phyloP scores from a whole-genome alignment of 495 filamentous ascomycete species.

The Penicillium canariense region DNA sequence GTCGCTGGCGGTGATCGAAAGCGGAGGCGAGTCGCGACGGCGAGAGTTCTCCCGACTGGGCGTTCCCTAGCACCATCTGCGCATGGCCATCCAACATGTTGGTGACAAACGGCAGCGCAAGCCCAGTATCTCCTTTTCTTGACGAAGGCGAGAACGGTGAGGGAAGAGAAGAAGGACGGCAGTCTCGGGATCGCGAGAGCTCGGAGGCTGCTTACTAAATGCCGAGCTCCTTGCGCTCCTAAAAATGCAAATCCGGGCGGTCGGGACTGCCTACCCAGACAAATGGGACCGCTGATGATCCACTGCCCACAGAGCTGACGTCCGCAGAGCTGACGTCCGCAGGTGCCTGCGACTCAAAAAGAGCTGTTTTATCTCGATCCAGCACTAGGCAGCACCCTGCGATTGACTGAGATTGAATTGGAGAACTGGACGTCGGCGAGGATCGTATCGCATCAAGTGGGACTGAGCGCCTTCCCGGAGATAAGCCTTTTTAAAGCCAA shows the following conservation, averaged over 20 bases:
- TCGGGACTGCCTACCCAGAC: conserved; percentile 3
- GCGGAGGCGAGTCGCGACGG: conserved; percentile 30
- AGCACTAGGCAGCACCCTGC: too few relatives aligned
- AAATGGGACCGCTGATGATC: background rate
- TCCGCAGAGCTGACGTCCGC: background rate
- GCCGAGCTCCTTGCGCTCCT: conserved; percentile 8
- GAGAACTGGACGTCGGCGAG: too few relatives aligned
- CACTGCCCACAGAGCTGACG: background rate
- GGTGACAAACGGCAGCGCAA: conserved; percentile 21
- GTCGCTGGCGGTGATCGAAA: conserved; percentile 36
- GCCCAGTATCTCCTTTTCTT: conserved; percentile 15
- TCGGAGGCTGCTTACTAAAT: conserved; percentile 27
- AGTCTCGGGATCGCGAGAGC: background rate
- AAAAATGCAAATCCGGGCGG: conserved; percentile 5
- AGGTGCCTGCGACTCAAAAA: background rate
- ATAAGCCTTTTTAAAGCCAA: conserved; percentile 1
- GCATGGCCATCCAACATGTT: conserved; percentile 48
- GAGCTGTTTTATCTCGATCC: too few relatives aligned
- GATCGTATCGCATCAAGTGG: background rate
- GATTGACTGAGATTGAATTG: too few relatives aligned
- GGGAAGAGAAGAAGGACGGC: conserved; percentile 12
- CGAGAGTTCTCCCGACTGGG: conserved; percentile 28
- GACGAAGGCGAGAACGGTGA: conserved; percentile 6
- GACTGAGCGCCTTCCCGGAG: background rate
- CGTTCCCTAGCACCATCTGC: conserved; percentile 42